These are phyloP conservation scores for Citrus glauca DNA, from an alignment of 345 rosid genomes.

Conservation along the genomic window DNA sequence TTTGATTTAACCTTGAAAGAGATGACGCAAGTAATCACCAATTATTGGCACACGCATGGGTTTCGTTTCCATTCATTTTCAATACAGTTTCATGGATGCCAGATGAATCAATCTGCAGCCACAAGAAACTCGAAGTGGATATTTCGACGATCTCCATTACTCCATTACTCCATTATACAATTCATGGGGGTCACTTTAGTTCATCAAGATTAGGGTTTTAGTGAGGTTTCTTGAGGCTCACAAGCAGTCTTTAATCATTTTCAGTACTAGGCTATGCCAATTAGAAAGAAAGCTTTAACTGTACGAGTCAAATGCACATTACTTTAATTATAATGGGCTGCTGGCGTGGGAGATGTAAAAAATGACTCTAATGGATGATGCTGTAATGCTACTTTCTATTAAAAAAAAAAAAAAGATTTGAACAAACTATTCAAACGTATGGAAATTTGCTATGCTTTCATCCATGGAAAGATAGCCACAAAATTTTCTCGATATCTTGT, in stretches of 20 bases:
- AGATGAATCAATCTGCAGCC: slow-evolving; percentile 16
- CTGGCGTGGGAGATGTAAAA: not conserved
- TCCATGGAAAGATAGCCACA: not conserved
- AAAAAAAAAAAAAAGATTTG: not conserved
- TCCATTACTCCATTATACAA: not conserved
- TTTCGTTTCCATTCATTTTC: slow-evolving; percentile 13
- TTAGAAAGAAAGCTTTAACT: not conserved
- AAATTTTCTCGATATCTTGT: not conserved
- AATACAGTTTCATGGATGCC: not conserved
- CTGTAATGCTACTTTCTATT: slow-evolving; percentile 17
- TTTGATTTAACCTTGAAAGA: slow-evolving; percentile 10
- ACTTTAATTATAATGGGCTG: not conserved
- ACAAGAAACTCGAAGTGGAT: slow-evolving; percentile 11
- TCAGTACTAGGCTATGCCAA: slow-evolving; percentile 4
- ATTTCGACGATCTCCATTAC: not conserved
- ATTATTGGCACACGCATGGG: slow-evolving; percentile 13
- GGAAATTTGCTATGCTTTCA: not conserved
- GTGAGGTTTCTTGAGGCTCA: slow-evolving; percentile 10
- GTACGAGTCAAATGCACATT: not conserved
- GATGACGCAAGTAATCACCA: not conserved
- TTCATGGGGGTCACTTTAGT: not conserved
- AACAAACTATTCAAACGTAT: not conserved
- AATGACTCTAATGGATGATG: slow-evolving; percentile 24
- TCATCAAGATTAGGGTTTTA: not conserved
- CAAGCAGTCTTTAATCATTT: not conserved